These are phyloP conservation scores for Claviceps humidiphila DNA, from an alignment of 2,329 filamentous ascomycete species.

Conservation along the genomic window DNA sequence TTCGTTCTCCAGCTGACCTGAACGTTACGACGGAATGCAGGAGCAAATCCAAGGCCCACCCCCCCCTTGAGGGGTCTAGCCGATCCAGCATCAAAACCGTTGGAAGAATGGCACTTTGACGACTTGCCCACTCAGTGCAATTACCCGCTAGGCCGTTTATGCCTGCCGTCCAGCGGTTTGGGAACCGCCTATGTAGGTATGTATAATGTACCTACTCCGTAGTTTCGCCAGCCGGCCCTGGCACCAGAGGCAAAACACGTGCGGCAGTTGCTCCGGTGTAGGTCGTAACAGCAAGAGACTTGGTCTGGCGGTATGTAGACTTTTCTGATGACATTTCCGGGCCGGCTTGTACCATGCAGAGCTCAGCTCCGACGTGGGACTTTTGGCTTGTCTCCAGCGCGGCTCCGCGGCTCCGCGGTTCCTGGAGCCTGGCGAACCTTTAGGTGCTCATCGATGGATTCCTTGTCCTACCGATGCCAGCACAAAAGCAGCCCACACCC, in stretches of 20 bases:
- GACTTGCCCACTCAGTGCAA: constrained; percentile 4
- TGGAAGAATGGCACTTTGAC: constrained; percentile 6
- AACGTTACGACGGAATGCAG: background rate
- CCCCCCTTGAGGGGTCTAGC: background rate
- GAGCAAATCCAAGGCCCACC: background rate
- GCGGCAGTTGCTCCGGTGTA: constrained; percentile 5
- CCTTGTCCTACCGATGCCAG: constrained; percentile 3
- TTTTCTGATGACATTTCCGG: constrained; percentile 2
- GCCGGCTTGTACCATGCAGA: constrained; percentile 6
- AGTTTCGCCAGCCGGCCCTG: constrained; percentile 4
- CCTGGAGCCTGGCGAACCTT: constrained; percentile 6
- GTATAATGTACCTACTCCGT: no score
- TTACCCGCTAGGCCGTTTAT: constrained; percentile 9
- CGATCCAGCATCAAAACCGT: constrained; percentile 8
- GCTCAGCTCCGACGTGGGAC: constrained; percentile 11
- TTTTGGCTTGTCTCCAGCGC: constrained; percentile 10
- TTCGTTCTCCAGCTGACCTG: constrained; percentile 5
- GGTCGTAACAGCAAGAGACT: constrained; percentile 5
- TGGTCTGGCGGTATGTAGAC: constrained; percentile 1
- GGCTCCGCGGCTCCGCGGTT: background rate
- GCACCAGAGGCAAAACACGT: constrained; percentile 7
- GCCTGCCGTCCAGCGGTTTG: constrained; percentile 8
- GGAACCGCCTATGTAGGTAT: background rate
- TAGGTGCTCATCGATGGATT: constrained; percentile 2
- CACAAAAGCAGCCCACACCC: constrained; percentile 14